Evolutionary conservation across 1,284 basidiomycete genomes (phyloP).

Genomic region (Marasmius tenuissimus): DNA sequence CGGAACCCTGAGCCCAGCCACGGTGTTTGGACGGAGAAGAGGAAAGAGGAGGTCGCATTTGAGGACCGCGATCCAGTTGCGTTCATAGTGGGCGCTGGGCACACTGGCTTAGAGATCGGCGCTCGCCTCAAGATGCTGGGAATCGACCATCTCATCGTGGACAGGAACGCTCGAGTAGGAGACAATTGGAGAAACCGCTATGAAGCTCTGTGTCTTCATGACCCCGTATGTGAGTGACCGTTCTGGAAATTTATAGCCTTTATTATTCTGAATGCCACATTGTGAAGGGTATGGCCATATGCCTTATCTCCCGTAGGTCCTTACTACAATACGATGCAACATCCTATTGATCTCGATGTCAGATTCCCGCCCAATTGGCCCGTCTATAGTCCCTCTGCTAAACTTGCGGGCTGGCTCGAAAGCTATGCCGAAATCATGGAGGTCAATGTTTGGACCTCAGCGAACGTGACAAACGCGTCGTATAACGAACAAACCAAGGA

Average conservation of each 20-base stretch:
- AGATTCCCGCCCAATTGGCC: constrained; percentile 16
- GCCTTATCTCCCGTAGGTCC: constrained; percentile 52
- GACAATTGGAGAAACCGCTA: constrained; percentile 63
- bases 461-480: constrained; percentile 29
- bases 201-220: constrained; percentile 57
- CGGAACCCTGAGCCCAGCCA: constrained; percentile 34
- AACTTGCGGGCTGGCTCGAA: constrained; percentile 49
- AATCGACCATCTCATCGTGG: constrained; percentile 52
- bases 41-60: constrained; percentile 26
- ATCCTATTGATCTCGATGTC: background rate
- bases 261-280: background rate
- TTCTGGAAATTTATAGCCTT: constrained; percentile 16
- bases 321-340: background rate
- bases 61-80: constrained; percentile 20
- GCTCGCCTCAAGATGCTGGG: constrained; percentile 58
- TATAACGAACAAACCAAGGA: constrained; percentile 29
- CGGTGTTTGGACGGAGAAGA: constrained; percentile 33
- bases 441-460: constrained; percentile 44
- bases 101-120: constrained; percentile 48
- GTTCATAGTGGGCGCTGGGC: constrained; percentile 51
- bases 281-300: constrained; percentile 53
- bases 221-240: constrained; percentile 48
- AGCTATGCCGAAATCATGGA: constrained; percentile 44
- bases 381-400: constrained; percentile 10
- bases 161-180: constrained; percentile 52